These are phyloP conservation scores for Lathyrus tuberosus DNA, from an alignment of 306 rosid genomes.

Conservation along the genomic window DNA sequence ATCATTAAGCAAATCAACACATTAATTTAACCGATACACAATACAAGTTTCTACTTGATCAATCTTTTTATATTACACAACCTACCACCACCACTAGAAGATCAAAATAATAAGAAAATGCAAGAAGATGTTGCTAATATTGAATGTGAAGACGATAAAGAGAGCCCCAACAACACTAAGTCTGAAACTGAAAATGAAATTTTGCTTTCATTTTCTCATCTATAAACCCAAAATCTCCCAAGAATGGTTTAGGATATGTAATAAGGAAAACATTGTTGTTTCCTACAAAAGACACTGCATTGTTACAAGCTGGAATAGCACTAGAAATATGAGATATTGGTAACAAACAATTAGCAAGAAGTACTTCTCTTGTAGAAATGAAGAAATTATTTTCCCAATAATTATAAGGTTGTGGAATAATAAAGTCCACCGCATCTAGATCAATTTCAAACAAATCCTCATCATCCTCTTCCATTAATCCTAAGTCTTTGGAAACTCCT, in stretches of 20 bases:
- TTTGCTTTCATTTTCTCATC: conserved; percentile 34
- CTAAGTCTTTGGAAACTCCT: conserved; percentile 26
- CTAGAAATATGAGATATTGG: conserved; percentile 64
- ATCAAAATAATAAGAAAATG: too few relatives aligned
- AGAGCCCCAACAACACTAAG: not conserved
- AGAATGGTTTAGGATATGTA: conserved; percentile 47
- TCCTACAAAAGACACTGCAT: conserved; percentile 12
- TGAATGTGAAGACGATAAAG: too few relatives aligned
- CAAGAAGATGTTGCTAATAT: too few relatives aligned
- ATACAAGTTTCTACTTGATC: too few relatives aligned
- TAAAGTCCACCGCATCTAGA: conserved; percentile 51
- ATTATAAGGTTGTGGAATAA: conserved; percentile 43
- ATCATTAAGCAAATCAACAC: too few relatives aligned
- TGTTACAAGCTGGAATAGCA: conserved; percentile 54
- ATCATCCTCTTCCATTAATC: conserved; percentile 51
- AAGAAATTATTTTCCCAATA: conserved; percentile 41
- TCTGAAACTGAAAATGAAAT: conserved; percentile 34
- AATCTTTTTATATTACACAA: too few relatives aligned
- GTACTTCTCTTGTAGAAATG: conserved; percentile 50
- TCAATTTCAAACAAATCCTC: conserved; percentile 76
- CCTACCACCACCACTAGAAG: too few relatives aligned
- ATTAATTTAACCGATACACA: too few relatives aligned
- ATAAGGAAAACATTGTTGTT: conserved; percentile 35
- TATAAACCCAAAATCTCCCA: conserved; percentile 38
- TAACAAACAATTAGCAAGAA: conserved; percentile 70